Conservation (phyloP, 306 rosid genomes). For the Glycyrrhiza uralensis region DNA sequence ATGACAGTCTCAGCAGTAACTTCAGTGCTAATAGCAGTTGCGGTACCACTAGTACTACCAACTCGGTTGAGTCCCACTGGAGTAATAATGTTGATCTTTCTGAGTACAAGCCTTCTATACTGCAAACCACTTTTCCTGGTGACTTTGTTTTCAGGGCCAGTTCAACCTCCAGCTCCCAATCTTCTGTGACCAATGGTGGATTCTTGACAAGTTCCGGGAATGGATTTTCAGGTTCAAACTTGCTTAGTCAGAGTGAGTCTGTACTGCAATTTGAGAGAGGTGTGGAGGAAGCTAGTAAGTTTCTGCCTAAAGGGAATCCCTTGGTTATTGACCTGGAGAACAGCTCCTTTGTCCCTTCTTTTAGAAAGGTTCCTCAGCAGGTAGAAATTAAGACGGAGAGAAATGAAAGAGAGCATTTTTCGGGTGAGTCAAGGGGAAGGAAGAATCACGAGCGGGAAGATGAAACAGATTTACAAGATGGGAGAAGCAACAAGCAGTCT, state of each 20-base stretch:
- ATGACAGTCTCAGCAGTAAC: constrained; percentile 20
- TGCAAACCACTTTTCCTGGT: constrained; percentile 31
- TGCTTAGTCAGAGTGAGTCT: constrained; percentile 45
- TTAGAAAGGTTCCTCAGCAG: constrained; percentile 19
- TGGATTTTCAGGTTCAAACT: constrained; percentile 25
- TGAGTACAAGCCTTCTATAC: constrained; percentile 34
- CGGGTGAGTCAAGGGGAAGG: constrained; percentile 33
- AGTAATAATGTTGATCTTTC: constrained; percentile 14
- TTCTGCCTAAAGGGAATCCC: constrained; percentile 58
- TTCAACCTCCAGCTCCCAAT: constrained; percentile 13
- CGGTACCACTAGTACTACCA: constrained; percentile 16
- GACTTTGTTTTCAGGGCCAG: constrained; percentile 51
- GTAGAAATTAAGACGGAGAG: constrained; percentile 26
- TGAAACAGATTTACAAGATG: constrained; percentile 27
- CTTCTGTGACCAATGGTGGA: constrained; percentile 21
- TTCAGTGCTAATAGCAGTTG: constrained; percentile 29
- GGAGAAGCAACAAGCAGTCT: constrained; percentile 54
- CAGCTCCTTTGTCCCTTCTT: background rate
- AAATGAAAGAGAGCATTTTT: constrained; percentile 35
- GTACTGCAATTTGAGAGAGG: constrained; percentile 67
- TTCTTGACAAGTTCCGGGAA: constrained; percentile 27
- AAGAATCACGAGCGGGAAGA: constrained; percentile 41
- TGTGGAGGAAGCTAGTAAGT: constrained; percentile 80
- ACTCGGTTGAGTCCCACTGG: constrained; percentile 29
- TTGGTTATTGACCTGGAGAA: constrained; percentile 36